Conservation (phyloP, 2,329 filamentous ascomycete genomes). For the Paracoccidioides brasiliensis region DNA sequence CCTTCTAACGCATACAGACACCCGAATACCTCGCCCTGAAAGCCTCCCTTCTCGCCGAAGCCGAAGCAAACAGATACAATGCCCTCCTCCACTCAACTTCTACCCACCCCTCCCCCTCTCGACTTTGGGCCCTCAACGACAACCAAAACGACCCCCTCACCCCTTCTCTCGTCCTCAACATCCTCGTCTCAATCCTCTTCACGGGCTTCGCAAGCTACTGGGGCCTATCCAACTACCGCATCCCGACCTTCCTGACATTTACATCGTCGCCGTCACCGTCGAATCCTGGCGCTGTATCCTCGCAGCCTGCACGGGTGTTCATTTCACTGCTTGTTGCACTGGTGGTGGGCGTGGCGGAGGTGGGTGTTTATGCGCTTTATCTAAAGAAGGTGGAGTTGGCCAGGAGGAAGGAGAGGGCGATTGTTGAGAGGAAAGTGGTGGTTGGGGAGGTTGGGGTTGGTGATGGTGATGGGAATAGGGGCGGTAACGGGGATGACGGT, state of each 20-base stretch:
- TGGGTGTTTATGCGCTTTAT: conserved; percentile 35
- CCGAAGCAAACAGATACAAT: conserved; percentile 71
- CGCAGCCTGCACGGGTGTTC: conserved; percentile 27
- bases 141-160: conserved; percentile 28
- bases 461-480: not conserved
- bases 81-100: conserved; percentile 57
- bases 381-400: conserved; percentile 31
- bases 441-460: conserved; percentile 12
- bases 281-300: conserved; percentile 11
- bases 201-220: conserved; percentile 37
- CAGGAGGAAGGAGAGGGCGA: conserved; percentile 23
- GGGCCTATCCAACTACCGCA: conserved; percentile 27
- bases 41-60: conserved; percentile 66
- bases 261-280: conserved; percentile 10
- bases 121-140: not conserved
- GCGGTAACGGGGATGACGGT: not conserved
- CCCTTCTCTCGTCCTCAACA: conserved; percentile 64
- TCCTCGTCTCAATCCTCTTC: conserved; percentile 72
- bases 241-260: conserved; percentile 17
- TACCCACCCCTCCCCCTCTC: conserved; percentile 22
- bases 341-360: conserved; percentile 35
- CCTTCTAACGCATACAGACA: conserved; percentile 41
- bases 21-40: conserved; percentile 79
- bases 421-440: conserved; percentile 27
- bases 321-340: conserved; percentile 29